phyloP scores from a whole-genome alignment of 2,329 filamentous ascomycete genomes.

The Neonectria neomacrospora region DNA sequence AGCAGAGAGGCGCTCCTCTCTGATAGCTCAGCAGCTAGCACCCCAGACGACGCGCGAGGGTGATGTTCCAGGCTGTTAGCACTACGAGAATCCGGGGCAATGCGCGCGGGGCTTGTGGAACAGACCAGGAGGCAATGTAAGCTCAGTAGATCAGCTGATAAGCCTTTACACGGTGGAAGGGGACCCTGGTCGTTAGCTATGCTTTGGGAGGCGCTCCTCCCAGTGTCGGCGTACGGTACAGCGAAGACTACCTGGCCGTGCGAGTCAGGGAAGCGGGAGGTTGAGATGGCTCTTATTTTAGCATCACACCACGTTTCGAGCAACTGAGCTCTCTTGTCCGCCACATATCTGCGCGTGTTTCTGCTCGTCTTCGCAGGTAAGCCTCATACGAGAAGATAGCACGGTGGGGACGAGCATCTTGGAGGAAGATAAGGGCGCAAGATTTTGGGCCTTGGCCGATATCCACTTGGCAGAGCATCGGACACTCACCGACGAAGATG shows the following conservation, averaged over 20 bases:
- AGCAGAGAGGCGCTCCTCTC: conserved; percentile 25
- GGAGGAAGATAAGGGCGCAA: not conserved
- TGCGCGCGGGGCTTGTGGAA: conserved; percentile 9
- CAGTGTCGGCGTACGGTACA: not conserved
- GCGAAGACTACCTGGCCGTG: not conserved
- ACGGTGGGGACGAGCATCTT: conserved; percentile 4
- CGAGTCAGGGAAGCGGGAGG: conserved; percentile 6
- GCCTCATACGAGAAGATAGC: conserved; percentile 11
- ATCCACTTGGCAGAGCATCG: not conserved
- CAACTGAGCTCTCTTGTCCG: not conserved
- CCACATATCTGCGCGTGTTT: conserved; percentile 13
- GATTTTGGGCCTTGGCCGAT: not conserved
- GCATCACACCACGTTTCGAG: conserved; percentile 12
- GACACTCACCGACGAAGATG: not conserved
- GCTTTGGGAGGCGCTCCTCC: conserved; percentile 13
- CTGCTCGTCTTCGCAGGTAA: not conserved
- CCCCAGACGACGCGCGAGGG: conserved; percentile 21
- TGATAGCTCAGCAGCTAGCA: conserved; percentile 2
- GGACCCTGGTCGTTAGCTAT: not conserved
- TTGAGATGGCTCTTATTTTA: not conserved
- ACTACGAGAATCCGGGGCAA: conserved; percentile 15
- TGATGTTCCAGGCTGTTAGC: conserved; percentile 10
- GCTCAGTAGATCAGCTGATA: conserved; percentile 17
- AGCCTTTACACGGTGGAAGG: not conserved
- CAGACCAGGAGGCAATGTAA: not conserved